These are phyloP conservation scores for Candida ficus DNA, from an alignment of 805 yeast species.

Conservation along the genomic window DNA sequence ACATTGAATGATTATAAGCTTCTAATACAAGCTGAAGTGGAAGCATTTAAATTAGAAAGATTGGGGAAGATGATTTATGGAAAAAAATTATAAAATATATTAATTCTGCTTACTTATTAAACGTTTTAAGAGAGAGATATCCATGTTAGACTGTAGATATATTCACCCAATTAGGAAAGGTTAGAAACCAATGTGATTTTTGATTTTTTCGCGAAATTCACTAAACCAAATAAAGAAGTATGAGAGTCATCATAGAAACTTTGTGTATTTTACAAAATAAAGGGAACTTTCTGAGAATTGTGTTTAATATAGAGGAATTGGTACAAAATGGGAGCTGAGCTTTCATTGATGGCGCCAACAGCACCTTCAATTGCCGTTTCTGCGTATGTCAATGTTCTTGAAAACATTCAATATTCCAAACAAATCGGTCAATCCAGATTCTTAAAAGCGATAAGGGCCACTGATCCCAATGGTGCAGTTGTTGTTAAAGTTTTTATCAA, in stretches of 20 bases:
- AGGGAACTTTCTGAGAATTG: no score
- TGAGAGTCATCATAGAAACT: no score
- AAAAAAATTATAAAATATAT: not conserved
- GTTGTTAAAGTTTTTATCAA: constrained; percentile 82
- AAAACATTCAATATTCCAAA: constrained; percentile 67
- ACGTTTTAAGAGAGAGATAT: no score
- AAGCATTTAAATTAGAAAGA: constrained; percentile 37
- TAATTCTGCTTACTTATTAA: no score
- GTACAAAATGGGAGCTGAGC: constrained; percentile 73
- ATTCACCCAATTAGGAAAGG: not conserved
- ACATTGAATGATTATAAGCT: constrained; percentile 42
- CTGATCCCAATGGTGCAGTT: constrained; percentile 65
- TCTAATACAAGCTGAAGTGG: constrained; percentile 48
- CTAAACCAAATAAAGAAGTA: no score
- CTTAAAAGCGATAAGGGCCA: constrained; percentile 77
- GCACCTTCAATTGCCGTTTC: constrained; percentile 90
- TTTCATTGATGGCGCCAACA: constrained; percentile 83
- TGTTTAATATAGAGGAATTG: no score
- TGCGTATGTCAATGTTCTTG: constrained; percentile 79
- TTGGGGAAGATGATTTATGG: constrained; percentile 9
- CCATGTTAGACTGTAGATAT: no score
- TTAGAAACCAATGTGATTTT: not conserved
- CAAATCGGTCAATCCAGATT: constrained; percentile 79
- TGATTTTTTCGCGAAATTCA: not conserved
- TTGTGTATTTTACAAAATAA: no score